Conservation (phyloP, 2,329 filamentous ascomycete species). For the Alternaria brassicicola region DNA sequence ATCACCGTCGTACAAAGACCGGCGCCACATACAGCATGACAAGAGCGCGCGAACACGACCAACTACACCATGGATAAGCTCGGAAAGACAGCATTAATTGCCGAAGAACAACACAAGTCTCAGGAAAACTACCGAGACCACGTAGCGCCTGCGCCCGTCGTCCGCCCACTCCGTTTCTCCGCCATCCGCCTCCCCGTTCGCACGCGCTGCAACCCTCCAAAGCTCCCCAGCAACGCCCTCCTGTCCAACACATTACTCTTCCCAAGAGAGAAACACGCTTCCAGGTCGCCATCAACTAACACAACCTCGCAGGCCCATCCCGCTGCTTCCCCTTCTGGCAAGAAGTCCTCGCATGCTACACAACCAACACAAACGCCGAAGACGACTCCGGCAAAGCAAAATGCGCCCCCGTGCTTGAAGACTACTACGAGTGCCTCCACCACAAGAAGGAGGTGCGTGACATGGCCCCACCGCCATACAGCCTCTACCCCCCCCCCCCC, state of each 20-base stretch:
- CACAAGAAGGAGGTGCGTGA: constrained; percentile 93
- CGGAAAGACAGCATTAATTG: neutral
- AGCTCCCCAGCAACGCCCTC: neutral
- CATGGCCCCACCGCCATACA: neutral
- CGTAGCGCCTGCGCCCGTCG: rapidly evolving
- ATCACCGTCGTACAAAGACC: neutral
- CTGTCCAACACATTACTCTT: no score
- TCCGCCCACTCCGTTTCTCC: neutral
- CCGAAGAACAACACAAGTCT: no score
- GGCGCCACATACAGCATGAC: neutral
- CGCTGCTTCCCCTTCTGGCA: constrained; percentile 99
- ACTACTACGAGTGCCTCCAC: constrained; percentile 98
- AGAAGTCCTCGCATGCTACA: constrained; percentile 97
- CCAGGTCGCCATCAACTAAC: no score
- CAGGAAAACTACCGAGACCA: neutral
- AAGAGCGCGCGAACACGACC: neutral
- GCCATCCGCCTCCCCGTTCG: no score
- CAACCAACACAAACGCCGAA: constrained; percentile 84
- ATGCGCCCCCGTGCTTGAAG: constrained; percentile 83
- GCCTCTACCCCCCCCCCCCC: neutral
- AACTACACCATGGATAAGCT: no score
- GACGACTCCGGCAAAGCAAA: constrained; percentile 84
- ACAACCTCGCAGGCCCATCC: constrained; percentile 59
- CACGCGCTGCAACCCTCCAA: neutral
- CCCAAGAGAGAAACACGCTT: no score